Conservation (phyloP, 2,329 filamentous ascomycete species). For the Alternaria metachromatica region DNA sequence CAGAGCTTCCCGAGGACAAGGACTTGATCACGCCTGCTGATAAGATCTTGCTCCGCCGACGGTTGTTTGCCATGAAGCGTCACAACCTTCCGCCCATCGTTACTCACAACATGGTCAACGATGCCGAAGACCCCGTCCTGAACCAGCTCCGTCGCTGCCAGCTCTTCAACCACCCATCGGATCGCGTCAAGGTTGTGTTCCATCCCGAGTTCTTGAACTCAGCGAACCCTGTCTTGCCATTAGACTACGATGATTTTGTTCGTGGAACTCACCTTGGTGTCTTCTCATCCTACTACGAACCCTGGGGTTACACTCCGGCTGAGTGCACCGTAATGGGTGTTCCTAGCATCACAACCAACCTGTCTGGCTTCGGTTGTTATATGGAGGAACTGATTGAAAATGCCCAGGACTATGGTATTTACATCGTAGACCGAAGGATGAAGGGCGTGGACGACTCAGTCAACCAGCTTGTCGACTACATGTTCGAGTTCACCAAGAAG, state of each 20-base stretch:
- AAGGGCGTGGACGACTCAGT: slow-evolving; percentile 98
- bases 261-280: slow-evolving; percentile 94
- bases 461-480: slow-evolving; percentile 88
- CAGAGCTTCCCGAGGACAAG: slow-evolving; percentile 93
- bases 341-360: slow-evolving; percentile 95
- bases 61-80: slow-evolving; percentile 96
- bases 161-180: slow-evolving; percentile 93
- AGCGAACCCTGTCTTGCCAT: slow-evolving; percentile 88
- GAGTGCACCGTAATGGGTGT: slow-evolving; percentile 99
- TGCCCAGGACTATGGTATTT: slow-evolving; percentile 96
- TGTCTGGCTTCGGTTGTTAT: slow-evolving; percentile 98
- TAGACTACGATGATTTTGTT: slow-evolving; percentile 99
- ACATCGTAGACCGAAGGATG: slow-evolving; percentile 93
- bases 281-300: slow-evolving; percentile 98
- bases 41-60: slow-evolving; percentile 86
- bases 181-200: slow-evolving; percentile 97
- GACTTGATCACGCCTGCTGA: slow-evolving; percentile 92
- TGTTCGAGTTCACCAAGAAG: slow-evolving; percentile 94
- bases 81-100: slow-evolving; percentile 90
- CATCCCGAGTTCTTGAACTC: slow-evolving; percentile 98
- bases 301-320: slow-evolving; percentile 97
- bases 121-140: slow-evolving; percentile 88
- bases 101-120: slow-evolving; percentile 98
- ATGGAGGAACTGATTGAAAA: slow-evolving; percentile 99
- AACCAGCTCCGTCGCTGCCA: slow-evolving; percentile 96